Conservation (phyloP, 2,329 filamentous ascomycete genomes). For the Furcasterigmium sp. region DNA sequence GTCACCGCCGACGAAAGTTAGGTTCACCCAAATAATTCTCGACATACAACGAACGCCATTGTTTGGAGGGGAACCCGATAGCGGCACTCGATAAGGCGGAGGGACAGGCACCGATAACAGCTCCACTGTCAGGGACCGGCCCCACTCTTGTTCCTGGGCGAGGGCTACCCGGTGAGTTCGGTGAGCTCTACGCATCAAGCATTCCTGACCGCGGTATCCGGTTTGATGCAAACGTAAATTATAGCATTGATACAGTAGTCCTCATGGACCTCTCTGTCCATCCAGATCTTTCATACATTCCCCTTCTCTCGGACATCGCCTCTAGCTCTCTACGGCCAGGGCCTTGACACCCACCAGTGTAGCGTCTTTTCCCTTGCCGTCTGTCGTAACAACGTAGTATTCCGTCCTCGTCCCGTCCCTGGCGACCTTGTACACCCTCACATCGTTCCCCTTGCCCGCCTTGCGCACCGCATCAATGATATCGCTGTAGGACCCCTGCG, state of each 20-base stretch:
- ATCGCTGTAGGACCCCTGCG: slow-evolving; percentile 61
- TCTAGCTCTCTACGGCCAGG: slow-evolving; percentile 65
- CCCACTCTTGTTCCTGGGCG: too few relatives aligned
- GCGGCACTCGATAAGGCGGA: slow-evolving; percentile 2
- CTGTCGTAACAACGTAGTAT: slow-evolving; percentile 72
- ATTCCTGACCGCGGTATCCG: too few relatives aligned
- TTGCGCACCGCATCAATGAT: slow-evolving; percentile 65
- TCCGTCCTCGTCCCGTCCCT: slow-evolving; percentile 60
- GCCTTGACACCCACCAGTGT: slow-evolving; percentile 75
- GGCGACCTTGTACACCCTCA: slow-evolving; percentile 69
- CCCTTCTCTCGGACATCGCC: too few relatives aligned
- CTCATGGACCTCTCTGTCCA: too few relatives aligned
- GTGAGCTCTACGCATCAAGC: too few relatives aligned
- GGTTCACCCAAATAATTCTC: not conserved
- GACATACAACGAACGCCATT: not conserved
- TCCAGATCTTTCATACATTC: too few relatives aligned
- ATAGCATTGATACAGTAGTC: too few relatives aligned
- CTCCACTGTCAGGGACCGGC: not conserved
- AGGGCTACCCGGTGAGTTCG: too few relatives aligned
- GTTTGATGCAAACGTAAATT: too few relatives aligned
- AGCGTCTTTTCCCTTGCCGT: slow-evolving; percentile 47
- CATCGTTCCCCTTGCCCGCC: slow-evolving; percentile 57
- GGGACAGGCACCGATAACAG: not conserved
- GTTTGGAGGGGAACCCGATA: not conserved
- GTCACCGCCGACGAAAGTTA: slow-evolving; percentile 8